These are phyloP conservation scores for Plectosphaerella cucumerina DNA, from an alignment of 2,329 filamentous ascomycete genomes.

Conservation along the genomic window DNA sequence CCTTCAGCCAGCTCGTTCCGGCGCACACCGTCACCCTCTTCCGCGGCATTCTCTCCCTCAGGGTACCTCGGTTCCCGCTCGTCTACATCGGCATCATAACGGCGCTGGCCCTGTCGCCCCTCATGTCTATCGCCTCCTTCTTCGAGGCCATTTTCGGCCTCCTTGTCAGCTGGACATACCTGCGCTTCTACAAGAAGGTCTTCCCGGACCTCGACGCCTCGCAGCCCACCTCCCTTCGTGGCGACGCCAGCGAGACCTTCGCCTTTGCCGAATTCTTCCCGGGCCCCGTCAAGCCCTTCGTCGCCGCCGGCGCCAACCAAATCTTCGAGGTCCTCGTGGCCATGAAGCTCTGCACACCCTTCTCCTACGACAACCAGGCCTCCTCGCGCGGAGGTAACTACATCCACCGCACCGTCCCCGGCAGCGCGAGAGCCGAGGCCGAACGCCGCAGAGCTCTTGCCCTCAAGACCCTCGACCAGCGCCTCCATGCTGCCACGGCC, in stretches of 20 bases:
- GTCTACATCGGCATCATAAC: constrained; percentile 72
- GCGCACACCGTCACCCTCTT: constrained; percentile 96
- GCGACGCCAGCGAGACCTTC: constrained; percentile 94
- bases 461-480: constrained; percentile 86
- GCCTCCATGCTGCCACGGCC: constrained; percentile 76
- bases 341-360: constrained; percentile 76
- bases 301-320: constrained; percentile 68
- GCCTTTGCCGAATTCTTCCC: constrained; percentile 96
- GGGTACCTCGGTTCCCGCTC: constrained; percentile 70
- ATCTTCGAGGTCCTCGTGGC: constrained; percentile 73
- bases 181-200: constrained; percentile 86
- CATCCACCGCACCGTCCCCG: constrained; percentile 51
- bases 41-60: constrained; percentile 80
- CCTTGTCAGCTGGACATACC: constrained; percentile 87
- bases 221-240: constrained; percentile 63
- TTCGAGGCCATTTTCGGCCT: constrained; percentile 80
- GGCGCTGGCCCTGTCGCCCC: constrained; percentile 53
- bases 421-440: constrained; percentile 81
- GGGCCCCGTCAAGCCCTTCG: constrained; percentile 70
- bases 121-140: constrained; percentile 66
- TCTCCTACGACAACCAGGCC: constrained; percentile 58
- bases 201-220: constrained; percentile 64
- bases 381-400: constrained; percentile 58
- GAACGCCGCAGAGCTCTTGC: constrained; percentile 86
- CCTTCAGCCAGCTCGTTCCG: constrained; percentile 95